A percentile compares a stretch with the other conserved stretches of the same genome.
Conservation (phyloP, 345 rosid species). For the Salix caprea region DNA sequence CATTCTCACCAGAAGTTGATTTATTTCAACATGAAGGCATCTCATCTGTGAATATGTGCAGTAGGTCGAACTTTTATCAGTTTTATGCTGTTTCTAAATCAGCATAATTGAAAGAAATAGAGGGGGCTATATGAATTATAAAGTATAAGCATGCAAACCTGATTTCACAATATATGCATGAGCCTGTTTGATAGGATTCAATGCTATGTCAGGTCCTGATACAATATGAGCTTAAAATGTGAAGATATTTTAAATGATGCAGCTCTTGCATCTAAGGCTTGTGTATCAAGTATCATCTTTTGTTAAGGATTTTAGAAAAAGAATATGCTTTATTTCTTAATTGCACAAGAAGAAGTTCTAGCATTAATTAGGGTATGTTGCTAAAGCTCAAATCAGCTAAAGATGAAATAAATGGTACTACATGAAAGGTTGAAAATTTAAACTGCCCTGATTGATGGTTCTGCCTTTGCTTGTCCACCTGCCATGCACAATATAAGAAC, state of each 20-base stretch:
- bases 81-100: not conserved
- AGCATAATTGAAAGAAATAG: not conserved
- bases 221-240: not conserved
- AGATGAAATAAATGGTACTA: not conserved
- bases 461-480: not conserved
- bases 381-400: not conserved
- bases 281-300: not conserved
- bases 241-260: not conserved
- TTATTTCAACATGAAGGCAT: not conserved
- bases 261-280: not conserved
- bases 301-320: not conserved
- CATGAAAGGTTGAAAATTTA: not conserved
- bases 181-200: not conserved
- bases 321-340: not conserved
- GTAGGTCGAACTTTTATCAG: not conserved
- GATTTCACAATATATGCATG: not conserved
- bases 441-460: not conserved
- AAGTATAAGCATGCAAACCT: not conserved
- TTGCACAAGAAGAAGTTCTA: not conserved
- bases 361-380: not conserved
- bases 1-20: not conserved
- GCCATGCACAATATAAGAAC: not conserved
- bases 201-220: not conserved
- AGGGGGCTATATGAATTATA: not conserved
- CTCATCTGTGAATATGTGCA: not conserved